phyloP scores from a whole-genome alignment of 768 basidiomycete species.

The Rhodosporidiobolus sp. region DNA sequence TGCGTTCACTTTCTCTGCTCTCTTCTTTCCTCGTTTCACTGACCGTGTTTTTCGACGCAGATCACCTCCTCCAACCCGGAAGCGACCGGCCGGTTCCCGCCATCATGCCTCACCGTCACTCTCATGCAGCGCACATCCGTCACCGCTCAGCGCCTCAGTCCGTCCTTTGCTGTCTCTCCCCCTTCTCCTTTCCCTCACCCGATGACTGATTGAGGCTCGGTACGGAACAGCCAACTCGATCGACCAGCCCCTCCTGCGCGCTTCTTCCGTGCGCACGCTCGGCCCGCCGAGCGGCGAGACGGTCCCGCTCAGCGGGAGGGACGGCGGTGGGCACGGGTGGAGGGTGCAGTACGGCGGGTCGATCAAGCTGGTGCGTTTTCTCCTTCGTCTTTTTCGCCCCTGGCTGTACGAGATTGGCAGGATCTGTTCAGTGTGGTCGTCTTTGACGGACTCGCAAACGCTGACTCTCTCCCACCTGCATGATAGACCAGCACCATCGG shows the following conservation, averaged over 20 bases:
- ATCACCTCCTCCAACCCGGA: slow-evolving; percentile 17
- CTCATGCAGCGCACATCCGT: slow-evolving; percentile 23
- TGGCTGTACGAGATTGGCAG: neutral
- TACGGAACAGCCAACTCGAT: neutral
- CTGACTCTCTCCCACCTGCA: neutral
- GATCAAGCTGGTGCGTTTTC: slow-evolving; percentile 12
- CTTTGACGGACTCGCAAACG: neutral
- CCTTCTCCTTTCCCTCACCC: too few species aligned
- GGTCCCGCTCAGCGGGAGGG: neutral
- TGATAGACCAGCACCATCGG: slow-evolving; percentile 9
- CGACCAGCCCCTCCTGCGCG: slow-evolving; percentile 15
- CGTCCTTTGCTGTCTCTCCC: neutral
- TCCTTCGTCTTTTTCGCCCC: too few species aligned
- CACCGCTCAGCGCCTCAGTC: slow-evolving; percentile 17
- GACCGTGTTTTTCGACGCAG: neutral
- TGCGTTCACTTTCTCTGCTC: neutral
- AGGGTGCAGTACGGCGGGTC: slow-evolving; percentile 12
- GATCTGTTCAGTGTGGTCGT: neutral
- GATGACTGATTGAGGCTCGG: neutral
- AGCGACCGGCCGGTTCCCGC: slow-evolving; percentile 9
- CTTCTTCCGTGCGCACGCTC: slow-evolving; percentile 7
- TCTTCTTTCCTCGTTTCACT: neutral
- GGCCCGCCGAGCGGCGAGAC: neutral
- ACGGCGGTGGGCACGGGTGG: slow-evolving; percentile 4
- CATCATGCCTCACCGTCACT: slow-evolving; percentile 5